Conservation (phyloP, 2,329 filamentous ascomycete species). For the Diaporthe vexans region DNA sequence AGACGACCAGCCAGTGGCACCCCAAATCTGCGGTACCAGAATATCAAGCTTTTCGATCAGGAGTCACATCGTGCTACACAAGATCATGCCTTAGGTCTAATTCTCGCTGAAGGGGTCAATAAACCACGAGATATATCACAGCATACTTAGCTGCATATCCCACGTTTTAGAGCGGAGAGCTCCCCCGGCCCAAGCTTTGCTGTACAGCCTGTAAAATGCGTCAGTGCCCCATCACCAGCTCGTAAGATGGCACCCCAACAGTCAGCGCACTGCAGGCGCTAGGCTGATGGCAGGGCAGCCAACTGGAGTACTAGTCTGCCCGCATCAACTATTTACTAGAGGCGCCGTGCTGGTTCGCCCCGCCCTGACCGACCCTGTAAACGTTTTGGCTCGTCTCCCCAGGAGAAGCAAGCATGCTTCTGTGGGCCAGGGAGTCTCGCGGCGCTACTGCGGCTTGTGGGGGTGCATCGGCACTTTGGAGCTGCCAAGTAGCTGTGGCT, state of each 20-base stretch:
- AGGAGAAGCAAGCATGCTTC: not conserved
- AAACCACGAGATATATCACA: constrained; percentile 20
- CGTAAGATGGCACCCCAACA: not conserved
- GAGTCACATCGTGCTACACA: constrained; percentile 20
- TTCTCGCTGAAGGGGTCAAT: constrained; percentile 24
- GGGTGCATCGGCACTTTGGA: constrained; percentile 15
- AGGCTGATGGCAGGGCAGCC: constrained; percentile 5
- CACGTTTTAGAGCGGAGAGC: constrained; percentile 20
- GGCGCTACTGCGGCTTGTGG: constrained; percentile 27
- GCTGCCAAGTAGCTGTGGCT: not conserved
- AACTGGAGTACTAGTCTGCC: constrained; percentile 14
- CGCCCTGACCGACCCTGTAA: constrained; percentile 17
- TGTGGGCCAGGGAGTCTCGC: not conserved
- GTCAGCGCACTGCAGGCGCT: constrained; percentile 16
- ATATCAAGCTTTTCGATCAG: constrained; percentile 10
- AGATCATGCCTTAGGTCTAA: not conserved
- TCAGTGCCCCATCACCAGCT: not conserved
- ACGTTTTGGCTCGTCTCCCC: not conserved
- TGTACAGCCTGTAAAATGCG: not conserved
- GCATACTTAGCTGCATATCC: constrained; percentile 15
- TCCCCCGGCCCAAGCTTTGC: constrained; percentile 8
- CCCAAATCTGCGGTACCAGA: not conserved
- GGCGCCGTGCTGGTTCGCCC: not conserved
- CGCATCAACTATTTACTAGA: constrained; percentile 1
- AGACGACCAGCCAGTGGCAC: not conserved